Evolutionary conservation across 208 protist genomes (phyloP), one percentile per base, ranked within the genome.

Genomic region (Naegleria gruberi): DNA sequence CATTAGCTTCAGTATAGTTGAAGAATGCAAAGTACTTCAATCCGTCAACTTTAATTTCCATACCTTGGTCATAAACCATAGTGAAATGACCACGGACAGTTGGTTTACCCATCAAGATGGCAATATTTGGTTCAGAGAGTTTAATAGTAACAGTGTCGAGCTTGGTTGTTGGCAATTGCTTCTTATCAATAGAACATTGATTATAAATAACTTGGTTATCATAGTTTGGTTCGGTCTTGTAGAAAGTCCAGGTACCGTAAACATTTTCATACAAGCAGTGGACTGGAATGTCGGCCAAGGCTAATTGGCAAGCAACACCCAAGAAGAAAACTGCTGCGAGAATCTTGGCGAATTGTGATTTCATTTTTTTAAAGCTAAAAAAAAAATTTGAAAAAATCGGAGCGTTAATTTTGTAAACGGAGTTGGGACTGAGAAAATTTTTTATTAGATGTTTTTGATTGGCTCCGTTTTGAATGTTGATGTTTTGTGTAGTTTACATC

Each of bases 11-110:
- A 30, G 81, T 45, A 37, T 84, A 84, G 41, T 84, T 45, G 42
- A 84, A 84, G 81, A 84, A 84, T 19, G 81, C 81, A 45, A 84
- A 84, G 81, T 84, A 84, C 44, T 43, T 84, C 10, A n/a, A 45
- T 34, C 41, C 41, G 34, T 45, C 81, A 84, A 84, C 8, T 44
- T 30, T 23, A 34, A 84, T 42, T 84, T 84, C 81, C 41, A 84
- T 45, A 34, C 81, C 81, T 84, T 84, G 37, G 44, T 84, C 83
- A 77, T 77, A 77, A 77, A 77, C 34, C 30, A 77, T 37, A n/a
- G 65, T 77, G 30, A 30, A 77, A 37, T 37, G 30, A 37, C 65
- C 65, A 37, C 30, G 10, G 26, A 37, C 8, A n/a, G 30, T 37
- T 77, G 17, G 65, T 77, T 77, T 30, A 37, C 65, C 65, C 17